Evolutionary conservation across 2,329 filamentous ascomycete species (phyloP).

Genomic region (Periconia sp.): DNA sequence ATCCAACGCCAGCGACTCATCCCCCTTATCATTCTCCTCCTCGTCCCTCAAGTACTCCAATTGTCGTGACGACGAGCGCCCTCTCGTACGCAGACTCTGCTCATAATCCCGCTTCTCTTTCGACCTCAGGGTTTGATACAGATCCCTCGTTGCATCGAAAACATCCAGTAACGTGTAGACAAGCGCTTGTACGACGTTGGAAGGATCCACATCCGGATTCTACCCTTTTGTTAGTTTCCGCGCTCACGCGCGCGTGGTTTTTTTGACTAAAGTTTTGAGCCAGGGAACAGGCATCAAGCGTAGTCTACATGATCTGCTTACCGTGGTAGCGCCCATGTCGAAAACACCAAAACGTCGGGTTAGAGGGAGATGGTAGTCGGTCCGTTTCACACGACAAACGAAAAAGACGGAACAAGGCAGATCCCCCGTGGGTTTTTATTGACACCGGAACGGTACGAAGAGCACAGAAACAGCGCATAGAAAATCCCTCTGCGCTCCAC

Average conservation of each 20-base stretch:
- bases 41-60: conserved; percentile 25
- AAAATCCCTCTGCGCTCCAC: no score
- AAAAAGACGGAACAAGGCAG: not conserved
- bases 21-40: conserved; percentile 24
- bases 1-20: conserved; percentile 34
- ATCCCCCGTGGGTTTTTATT: not conserved
- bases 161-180: conserved; percentile 35
- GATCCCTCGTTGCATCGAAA: conserved; percentile 39
- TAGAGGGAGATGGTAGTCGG: conserved; percentile 1
- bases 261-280: no score
- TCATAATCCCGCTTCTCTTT: conserved; percentile 40
- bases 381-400: no score
- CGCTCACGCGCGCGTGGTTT: not conserved
- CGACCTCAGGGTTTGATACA: conserved; percentile 30
- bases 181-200: conserved; percentile 33
- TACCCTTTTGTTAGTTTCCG: conserved; percentile 13
- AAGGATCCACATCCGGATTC: conserved; percentile 27
- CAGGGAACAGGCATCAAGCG: conserved; percentile 7
- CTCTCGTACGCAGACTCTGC: conserved; percentile 26
- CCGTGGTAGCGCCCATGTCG: conserved; percentile 25
- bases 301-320: conserved; percentile 10
- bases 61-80: conserved; percentile 29
- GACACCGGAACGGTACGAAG: conserved; percentile 9
- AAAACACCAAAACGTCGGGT: conserved; percentile 10
- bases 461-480: no score